phyloP scores from a whole-genome alignment of 192 early-diverging fungal genomes.

The Thoreauomyces humboldtii region DNA sequence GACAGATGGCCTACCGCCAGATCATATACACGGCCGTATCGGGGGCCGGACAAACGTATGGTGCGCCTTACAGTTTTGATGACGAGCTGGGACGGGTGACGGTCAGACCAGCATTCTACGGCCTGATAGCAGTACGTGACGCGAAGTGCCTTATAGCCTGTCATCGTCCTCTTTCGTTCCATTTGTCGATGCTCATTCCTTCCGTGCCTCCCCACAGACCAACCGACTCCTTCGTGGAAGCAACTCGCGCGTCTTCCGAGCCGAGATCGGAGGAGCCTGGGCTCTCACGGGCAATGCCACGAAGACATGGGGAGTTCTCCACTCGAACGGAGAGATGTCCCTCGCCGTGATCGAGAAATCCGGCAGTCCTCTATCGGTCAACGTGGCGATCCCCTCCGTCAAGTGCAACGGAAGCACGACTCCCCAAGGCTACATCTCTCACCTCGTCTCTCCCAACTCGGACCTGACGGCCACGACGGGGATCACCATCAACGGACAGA shows the following conservation, averaged over 20 bases:
- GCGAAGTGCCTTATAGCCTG: too few relatives aligned
- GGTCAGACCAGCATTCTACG: slow-evolving; percentile 16
- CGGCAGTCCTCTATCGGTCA: background rate
- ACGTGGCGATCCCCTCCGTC: background rate
- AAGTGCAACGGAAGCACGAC: background rate
- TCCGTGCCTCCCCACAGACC: background rate
- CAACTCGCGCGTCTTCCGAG: slow-evolving; percentile 6
- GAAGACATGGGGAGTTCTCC: slow-evolving; percentile 16
- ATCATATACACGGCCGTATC: slow-evolving; percentile 14
- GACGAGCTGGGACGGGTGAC: background rate
- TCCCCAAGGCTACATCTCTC: slow-evolving; percentile 8
- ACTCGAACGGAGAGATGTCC: slow-evolving; percentile 1
- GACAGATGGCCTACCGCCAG: slow-evolving; percentile 22
- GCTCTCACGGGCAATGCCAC: slow-evolving; percentile 9
- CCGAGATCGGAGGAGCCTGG: slow-evolving; percentile 14
- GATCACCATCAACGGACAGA: slow-evolving; percentile 15
- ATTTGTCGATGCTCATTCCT: background rate
- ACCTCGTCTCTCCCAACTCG: background rate
- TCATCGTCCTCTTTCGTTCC: background rate
- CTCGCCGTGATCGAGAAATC: slow-evolving; percentile 14
- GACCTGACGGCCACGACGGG: slow-evolving; percentile 10
- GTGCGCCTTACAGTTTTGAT: slow-evolving; percentile 18
- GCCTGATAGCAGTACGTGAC: slow-evolving; percentile 14
- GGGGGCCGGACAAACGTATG: slow-evolving; percentile 18
- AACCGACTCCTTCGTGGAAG: slow-evolving; percentile 14